phyloP scores from a whole-genome alignment of 441 rosid genomes.

The Erysimum pusillum region DNA sequence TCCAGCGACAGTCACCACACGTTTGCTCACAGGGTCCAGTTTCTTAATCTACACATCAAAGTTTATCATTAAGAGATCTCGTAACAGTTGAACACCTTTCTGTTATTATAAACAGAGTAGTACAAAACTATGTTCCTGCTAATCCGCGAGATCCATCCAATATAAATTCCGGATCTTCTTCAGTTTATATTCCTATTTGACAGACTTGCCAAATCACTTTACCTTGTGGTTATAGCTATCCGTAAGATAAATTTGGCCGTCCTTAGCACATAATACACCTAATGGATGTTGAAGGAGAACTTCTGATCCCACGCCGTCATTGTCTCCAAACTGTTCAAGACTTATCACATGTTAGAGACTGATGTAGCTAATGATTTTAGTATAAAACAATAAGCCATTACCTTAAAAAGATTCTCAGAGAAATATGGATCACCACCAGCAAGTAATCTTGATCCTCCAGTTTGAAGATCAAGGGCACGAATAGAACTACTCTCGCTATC shows the following conservation, averaged over 20 bases:
- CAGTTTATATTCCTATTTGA: neutral
- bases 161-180: neutral
- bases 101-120: neutral
- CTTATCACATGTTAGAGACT: slow-evolving; percentile 24
- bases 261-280: slow-evolving; percentile 79
- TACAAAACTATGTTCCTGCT: neutral
- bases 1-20: slow-evolving; percentile 84
- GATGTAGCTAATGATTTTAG: neutral
- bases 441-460: slow-evolving; percentile 91
- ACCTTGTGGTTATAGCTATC: slow-evolving; percentile 99
- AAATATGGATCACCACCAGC: slow-evolving; percentile 92
- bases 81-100: neutral
- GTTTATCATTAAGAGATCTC: neutral
- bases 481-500: slow-evolving; percentile 99
- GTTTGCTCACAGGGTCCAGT: slow-evolving; percentile 79
- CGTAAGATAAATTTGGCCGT: slow-evolving; percentile 84
- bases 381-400: slow-evolving; percentile 35
- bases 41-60: slow-evolving; percentile 72
- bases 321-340: slow-evolving; percentile 87
- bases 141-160: neutral
- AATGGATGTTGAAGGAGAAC: slow-evolving; percentile 97
- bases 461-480: slow-evolving; percentile 82
- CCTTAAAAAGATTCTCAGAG: slow-evolving; percentile 91
- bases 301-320: slow-evolving; percentile 87
- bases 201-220: neutral